phyloP scores from a whole-genome alignment of 768 basidiomycete genomes.

The Rhodotorula diobovata region DNA sequence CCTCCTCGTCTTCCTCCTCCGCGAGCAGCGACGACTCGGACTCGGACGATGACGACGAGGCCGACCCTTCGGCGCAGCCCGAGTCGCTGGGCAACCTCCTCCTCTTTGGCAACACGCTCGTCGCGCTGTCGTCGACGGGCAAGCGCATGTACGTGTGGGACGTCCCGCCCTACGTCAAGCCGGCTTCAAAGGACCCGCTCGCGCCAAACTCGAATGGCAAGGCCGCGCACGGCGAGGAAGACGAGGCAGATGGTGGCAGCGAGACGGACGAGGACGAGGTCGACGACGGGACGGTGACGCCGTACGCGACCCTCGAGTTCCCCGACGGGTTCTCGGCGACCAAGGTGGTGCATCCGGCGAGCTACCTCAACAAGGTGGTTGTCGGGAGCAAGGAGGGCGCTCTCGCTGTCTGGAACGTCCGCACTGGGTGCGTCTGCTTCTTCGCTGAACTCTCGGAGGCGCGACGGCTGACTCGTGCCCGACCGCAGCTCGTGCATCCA shows the following conservation, averaged over 20 bases:
- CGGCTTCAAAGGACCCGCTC: slow-evolving; percentile 50
- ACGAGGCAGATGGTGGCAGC: not conserved
- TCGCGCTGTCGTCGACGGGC: slow-evolving; percentile 76
- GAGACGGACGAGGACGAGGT: slow-evolving; percentile 3
- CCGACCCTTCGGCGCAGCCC: slow-evolving; percentile 3
- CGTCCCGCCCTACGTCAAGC: slow-evolving; percentile 52
- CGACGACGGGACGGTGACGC: slow-evolving; percentile 48
- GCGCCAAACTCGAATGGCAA: not conserved
- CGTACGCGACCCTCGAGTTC: slow-evolving; percentile 69
- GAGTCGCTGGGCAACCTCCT: slow-evolving; percentile 58
- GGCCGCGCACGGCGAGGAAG: not conserved
- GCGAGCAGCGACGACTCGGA: not conserved
- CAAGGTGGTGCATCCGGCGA: slow-evolving; percentile 81
- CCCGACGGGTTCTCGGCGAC: slow-evolving; percentile 80
- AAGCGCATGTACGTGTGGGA: slow-evolving; percentile 73
- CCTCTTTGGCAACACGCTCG: slow-evolving; percentile 73
- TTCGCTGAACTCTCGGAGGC: not conserved
- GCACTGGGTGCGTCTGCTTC: slow-evolving; percentile 60
- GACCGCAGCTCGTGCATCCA: slow-evolving; percentile 69
- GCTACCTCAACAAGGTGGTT: slow-evolving; percentile 92
- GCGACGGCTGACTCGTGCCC: not conserved
- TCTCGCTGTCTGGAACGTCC: slow-evolving; percentile 90
- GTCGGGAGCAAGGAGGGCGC: slow-evolving; percentile 74
- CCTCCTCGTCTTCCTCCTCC: slow-evolving; percentile 13
- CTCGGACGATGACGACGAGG: slow-evolving; percentile 12